Evolutionary conservation across 1,139 yeast genomes (phyloP).

Genomic region (Pichia sp.): DNA sequence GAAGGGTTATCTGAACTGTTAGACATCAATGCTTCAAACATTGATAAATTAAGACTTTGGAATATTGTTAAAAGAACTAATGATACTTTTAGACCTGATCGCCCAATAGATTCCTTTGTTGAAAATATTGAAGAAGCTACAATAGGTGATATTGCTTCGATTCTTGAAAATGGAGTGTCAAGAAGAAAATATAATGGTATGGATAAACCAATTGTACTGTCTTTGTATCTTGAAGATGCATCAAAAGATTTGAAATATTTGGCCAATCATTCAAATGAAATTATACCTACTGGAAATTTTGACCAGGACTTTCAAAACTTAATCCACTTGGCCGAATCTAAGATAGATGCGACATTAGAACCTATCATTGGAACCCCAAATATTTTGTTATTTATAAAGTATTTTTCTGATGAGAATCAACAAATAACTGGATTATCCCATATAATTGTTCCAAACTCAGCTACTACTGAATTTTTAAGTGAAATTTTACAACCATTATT

Average conservation of each 20-base stretch:
- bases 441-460: constrained; percentile 47
- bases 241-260: constrained; percentile 17
- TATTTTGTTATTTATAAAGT: constrained; percentile 58
- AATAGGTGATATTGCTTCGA: constrained; percentile 23
- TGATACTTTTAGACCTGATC: constrained; percentile 63
- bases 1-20: constrained; percentile 43
- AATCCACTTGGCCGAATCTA: too few species aligned
- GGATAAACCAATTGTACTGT: constrained; percentile 16
- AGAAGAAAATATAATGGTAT: constrained; percentile 14
- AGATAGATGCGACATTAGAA: constrained; percentile 17
- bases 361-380: constrained; percentile 29
- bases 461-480: constrained; percentile 39
- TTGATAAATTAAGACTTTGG: constrained; percentile 51
- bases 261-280: constrained; percentile 4
- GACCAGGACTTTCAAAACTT: not conserved
- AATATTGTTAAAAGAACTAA: constrained; percentile 65
- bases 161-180: constrained; percentile 15
- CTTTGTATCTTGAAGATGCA: constrained; percentile 25
- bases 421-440: constrained; percentile 59
- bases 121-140: constrained; percentile 27
- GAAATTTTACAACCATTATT: constrained; percentile 41
- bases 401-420: constrained; percentile 56
- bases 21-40: constrained; percentile 30
- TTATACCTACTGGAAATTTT: constrained; percentile 1
- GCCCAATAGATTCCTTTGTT: constrained; percentile 36